These are phyloP conservation scores for Pythium phragmitis DNA, from an alignment of 352 stramenopile species.

Conservation along the genomic window DNA sequence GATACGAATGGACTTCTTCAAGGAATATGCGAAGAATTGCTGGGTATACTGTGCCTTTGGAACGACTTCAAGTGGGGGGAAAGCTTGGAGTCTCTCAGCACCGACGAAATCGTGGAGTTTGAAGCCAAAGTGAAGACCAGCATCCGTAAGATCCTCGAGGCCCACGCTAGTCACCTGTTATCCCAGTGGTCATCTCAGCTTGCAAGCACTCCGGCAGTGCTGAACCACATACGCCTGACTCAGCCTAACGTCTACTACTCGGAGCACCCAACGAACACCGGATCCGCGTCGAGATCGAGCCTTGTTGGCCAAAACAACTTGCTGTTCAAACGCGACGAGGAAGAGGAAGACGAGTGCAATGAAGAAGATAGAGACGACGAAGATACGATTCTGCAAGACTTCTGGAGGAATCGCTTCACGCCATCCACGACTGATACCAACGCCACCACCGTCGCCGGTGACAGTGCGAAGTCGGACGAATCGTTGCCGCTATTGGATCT, in stretches of 20 bases:
- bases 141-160: conserved; percentile 61
- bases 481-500: conserved; percentile 6
- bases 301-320: background rate
- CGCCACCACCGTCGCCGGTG: background rate
- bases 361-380: conserved; percentile 11
- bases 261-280: conserved; percentile 27
- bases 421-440: background rate
- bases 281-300: background rate
- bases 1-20: conserved; percentile 57
- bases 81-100: conserved; percentile 40
- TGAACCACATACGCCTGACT: conserved; percentile 56
- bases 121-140: conserved; percentile 56
- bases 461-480: conserved; percentile 2
- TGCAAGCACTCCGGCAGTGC: conserved; percentile 40
- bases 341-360: conserved; percentile 12
- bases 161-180: conserved; percentile 56
- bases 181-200: conserved; percentile 53
- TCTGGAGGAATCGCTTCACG: conserved; percentile 9
- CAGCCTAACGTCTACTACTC: conserved; percentile 77
- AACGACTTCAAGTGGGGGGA: conserved; percentile 80
- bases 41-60: conserved; percentile 74
- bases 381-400: conserved; percentile 14
- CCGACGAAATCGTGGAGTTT: conserved; percentile 59
- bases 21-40: conserved; percentile 69
- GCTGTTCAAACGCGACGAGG: conserved; percentile 8